phyloP scores from a whole-genome alignment of 75 land plant genomes.

The Pinus taeda region DNA sequence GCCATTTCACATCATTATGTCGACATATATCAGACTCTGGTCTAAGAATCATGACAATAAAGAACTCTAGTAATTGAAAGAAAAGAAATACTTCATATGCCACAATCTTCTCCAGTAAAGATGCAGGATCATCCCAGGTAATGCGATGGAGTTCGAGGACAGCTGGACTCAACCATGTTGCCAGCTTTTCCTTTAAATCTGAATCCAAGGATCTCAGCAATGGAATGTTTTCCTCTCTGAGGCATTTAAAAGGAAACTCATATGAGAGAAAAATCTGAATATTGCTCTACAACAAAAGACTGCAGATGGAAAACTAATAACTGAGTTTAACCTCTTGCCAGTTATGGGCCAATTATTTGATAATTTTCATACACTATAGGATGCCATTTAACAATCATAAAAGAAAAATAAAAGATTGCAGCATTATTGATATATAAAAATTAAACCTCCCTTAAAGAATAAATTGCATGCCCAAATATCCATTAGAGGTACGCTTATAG shows the following conservation, averaged over 20 bases:
- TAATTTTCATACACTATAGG: too few relatives aligned
- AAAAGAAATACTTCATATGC: constrained; percentile 67
- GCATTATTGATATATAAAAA: too few relatives aligned
- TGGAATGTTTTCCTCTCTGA: constrained; percentile 69
- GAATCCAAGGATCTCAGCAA: constrained; percentile 75
- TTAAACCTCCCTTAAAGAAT: too few relatives aligned
- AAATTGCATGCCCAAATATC: too few relatives aligned
- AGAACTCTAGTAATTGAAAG: not conserved
- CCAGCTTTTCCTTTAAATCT: constrained; percentile 73
- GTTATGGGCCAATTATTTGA: too few relatives aligned
- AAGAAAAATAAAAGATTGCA: too few relatives aligned
- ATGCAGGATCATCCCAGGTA: constrained; percentile 94
- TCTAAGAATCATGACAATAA: not conserved
- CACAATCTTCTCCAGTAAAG: constrained; percentile 88
- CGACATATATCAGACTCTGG: not conserved
- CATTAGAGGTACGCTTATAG: too few relatives aligned
- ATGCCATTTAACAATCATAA: too few relatives aligned
- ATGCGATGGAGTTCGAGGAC: constrained; percentile 82
- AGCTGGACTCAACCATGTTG: constrained; percentile 92
- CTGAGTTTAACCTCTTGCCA: not conserved
- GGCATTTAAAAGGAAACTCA: not conserved
- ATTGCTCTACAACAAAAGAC: not conserved
- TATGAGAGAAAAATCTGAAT: not conserved
- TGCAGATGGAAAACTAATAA: not conserved
- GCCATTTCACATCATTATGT: not conserved